Base-by-base conservation (phyloP, 176 grass and related monocot genomes). In the Cocos nucifera region DNA sequence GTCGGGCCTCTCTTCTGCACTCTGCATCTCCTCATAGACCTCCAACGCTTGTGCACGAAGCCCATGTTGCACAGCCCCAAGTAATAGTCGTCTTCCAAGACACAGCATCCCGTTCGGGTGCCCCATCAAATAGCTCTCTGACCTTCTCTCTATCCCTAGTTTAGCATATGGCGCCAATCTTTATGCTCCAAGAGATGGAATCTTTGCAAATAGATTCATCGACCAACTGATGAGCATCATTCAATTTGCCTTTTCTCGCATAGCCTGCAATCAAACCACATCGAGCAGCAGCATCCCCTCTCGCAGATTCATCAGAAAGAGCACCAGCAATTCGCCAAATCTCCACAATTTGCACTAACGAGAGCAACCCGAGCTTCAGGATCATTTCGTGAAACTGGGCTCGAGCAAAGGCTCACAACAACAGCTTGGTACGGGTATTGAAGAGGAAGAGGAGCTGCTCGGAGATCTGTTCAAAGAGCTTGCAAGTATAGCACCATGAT, bases 181-280 rank as follows among this genome's bases (percentile, higher is more conserved):
- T 87, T 4, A 79, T 53, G 17, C 82, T 82, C 84, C 79, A 82
- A 17, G 71, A 69, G 1, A 82, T 79, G 24, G 67, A 9, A 24
- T 79, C 79, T 54, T 69, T 82, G 53, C 49, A 5, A 22, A 1
- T 52, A 15, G 59, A 77, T 4, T 56, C 58, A 60, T 85, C 77
- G 22, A 80, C 80, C 59, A 80, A 35, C 16, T 73, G 24, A 16
- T 68, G 22, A 25, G 83, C 77, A 44, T 56, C 50, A 15, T 3
- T 21, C 24, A 80, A 3, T 10, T 80, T 64, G 55, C 77, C 77
- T 39, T 69, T 73, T 17, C 19, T 52, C 4, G 73, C 64, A 50
- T 69, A 22, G 15, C 63, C 73, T 0, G 54, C 53, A 5, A 80
- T 76, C 10, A 79, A 28, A 65, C 72, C 50, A 5, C 64, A 73